Evolutionary conservation across 768 basidiomycete species (phyloP).

Genomic region (Mycena alexandri): DNA sequence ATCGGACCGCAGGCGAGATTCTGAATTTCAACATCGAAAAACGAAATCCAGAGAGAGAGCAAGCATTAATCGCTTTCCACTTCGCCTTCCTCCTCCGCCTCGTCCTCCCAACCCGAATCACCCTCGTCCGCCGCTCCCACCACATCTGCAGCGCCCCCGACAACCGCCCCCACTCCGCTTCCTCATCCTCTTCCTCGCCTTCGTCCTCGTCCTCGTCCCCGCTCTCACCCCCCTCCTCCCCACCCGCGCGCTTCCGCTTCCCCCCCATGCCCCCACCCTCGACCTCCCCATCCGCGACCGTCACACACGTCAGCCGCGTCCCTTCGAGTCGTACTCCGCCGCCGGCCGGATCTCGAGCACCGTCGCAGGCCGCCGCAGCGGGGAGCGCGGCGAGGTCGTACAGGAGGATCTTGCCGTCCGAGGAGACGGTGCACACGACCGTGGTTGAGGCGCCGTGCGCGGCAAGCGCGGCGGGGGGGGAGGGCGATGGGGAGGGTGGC

Average conservation of each 20-base stretch:
- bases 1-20: too few species aligned
- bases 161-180: constrained; percentile 40
- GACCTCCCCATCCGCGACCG: constrained; percentile 66
- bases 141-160: constrained; percentile 16
- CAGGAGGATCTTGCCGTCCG: constrained; percentile 87
- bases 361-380: constrained; percentile 25
- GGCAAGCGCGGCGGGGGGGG: constrained; percentile 52
- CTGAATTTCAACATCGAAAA: too few species aligned
- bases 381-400: constrained; percentile 76
- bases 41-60: background rate
- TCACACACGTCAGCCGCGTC: constrained; percentile 86
- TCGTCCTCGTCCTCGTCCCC: constrained; percentile 49
- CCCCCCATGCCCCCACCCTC: constrained; percentile 38
- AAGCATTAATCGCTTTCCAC: constrained; percentile 45
- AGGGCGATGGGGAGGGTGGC: constrained; percentile 74
- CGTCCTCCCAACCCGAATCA: constrained; percentile 46
- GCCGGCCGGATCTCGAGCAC: constrained; percentile 63
- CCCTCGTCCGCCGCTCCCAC: constrained; percentile 42
- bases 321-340: constrained; percentile 85
- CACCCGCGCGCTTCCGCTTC: constrained; percentile 51
- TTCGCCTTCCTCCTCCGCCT: constrained; percentile 47
- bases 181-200: constrained; percentile 45
- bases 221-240: constrained; percentile 49
- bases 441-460: constrained; percentile 60
- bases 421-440: constrained; percentile 83